Conservation (phyloP, 139 green algal species). For the Chloropicon primus region DNA sequence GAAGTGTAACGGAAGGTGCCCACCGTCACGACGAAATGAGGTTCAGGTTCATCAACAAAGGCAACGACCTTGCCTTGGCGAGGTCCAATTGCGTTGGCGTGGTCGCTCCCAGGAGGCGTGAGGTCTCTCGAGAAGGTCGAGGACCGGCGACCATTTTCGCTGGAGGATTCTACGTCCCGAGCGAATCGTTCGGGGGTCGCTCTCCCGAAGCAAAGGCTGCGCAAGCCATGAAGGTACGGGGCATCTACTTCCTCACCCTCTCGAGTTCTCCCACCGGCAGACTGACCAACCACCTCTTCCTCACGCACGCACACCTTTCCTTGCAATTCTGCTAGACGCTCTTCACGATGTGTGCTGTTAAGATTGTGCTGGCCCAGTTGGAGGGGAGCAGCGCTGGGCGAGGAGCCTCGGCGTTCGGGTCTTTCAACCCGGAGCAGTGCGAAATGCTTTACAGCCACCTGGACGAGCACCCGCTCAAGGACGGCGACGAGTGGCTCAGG, state of each 20-base stretch:
- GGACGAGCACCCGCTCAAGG: conserved; percentile 13
- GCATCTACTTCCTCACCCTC: no score
- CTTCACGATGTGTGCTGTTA: conserved; percentile 15
- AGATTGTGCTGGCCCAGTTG: conserved; percentile 15
- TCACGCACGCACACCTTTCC: neutral
- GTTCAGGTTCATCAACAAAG: no score
- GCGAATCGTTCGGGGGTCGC: neutral
- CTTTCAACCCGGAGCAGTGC: conserved; percentile 1
- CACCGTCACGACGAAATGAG: no score
- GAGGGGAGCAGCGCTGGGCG: conserved; percentile 16
- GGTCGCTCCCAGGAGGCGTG: no score
- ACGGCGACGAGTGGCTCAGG: conserved; percentile 19
- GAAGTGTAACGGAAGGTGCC: no score
- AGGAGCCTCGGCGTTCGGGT: conserved; percentile 4
- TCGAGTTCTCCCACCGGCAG: no score
- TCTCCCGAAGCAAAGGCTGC: neutral
- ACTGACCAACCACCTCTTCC: no score
- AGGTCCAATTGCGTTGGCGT: no score
- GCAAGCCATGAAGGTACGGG: neutral
- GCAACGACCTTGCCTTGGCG: no score
- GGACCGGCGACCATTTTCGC: neutral
- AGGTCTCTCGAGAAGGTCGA: no score
- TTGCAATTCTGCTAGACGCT: neutral
- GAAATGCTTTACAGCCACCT: conserved; percentile 3
- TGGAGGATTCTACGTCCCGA: neutral